phyloP scores from a whole-genome alignment of 108 stramenopile genomes.

The Skeletonema grethae region DNA sequence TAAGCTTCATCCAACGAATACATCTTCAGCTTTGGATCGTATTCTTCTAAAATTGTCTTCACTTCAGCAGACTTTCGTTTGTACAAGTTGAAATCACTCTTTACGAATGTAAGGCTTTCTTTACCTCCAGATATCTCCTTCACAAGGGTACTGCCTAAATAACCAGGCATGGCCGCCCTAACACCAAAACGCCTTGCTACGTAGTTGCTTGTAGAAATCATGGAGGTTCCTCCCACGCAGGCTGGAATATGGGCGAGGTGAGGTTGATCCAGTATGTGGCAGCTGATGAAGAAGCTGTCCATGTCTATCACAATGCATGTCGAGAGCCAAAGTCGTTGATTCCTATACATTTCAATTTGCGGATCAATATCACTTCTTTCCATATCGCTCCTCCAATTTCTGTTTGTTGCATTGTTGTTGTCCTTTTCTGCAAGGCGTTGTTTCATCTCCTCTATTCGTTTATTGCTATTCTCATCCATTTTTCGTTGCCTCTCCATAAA shows the following conservation, averaged over 20 bases:
- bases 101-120: conserved; percentile 71
- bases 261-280: conserved; percentile 81
- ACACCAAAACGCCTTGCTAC: conserved; percentile 92
- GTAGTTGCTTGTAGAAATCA: conserved; percentile 96
- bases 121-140: conserved; percentile 69
- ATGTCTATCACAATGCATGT: conserved; percentile 92
- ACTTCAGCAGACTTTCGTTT: conserved; percentile 72
- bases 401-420: background rate
- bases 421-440: conserved; percentile 38
- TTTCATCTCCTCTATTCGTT: conserved; percentile 53
- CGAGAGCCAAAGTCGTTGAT: conserved; percentile 41
- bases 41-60: conserved; percentile 71
- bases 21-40: conserved; percentile 83
- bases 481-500: conserved; percentile 74
- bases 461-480: conserved; percentile 66
- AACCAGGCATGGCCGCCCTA: conserved; percentile 97
- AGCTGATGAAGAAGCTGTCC: conserved; percentile 94
- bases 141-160: conserved; percentile 88
- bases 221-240: conserved; percentile 80
- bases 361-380: conserved; percentile 21
- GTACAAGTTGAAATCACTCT: conserved; percentile 81
- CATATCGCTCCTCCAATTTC: conserved; percentile 42
- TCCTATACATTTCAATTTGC: conserved; percentile 15
- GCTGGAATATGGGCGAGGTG: conserved; percentile 86
- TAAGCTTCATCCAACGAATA: conserved; percentile 95